These are phyloP conservation scores for Vaucheria bursata DNA, from an alignment of 352 stramenopile genomes.

Conservation along the genomic window DNA sequence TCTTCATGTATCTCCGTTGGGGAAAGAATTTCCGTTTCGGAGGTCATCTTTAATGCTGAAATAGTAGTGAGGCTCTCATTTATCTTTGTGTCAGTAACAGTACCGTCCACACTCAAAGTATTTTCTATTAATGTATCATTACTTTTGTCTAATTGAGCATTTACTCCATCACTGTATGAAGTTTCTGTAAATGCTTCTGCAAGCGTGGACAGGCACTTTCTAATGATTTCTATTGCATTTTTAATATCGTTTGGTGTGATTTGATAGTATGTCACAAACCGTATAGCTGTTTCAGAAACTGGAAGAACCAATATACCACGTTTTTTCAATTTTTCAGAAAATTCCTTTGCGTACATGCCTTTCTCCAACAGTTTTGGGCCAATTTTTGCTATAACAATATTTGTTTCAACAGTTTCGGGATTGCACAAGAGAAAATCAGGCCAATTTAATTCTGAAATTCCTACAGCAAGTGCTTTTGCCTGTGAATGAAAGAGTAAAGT, in stretches of 20 bases:
- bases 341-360: slow-evolving; percentile 13
- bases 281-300: slow-evolving; percentile 14
- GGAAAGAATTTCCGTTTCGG: too few relatives aligned
- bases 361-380: slow-evolving; percentile 19
- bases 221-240: not conserved
- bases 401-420: slow-evolving; percentile 32
- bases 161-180: not conserved
- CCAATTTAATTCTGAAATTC: slow-evolving; percentile 10
- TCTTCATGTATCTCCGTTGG: too few relatives aligned
- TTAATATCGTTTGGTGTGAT: not conserved
- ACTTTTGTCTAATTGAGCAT: too few relatives aligned
- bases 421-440: not conserved
- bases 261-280: slow-evolving; percentile 46
- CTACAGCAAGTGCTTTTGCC: not conserved
- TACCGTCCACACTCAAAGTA: too few relatives aligned
- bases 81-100: too few relatives aligned
- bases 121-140: too few relatives aligned
- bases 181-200: not conserved
- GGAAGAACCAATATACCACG: slow-evolving; percentile 28
- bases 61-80: too few relatives aligned
- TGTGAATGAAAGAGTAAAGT: too few relatives aligned
- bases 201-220: not conserved
- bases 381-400: slow-evolving; percentile 41
- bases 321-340: slow-evolving; percentile 22
- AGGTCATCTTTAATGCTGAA: too few relatives aligned